Base-by-base conservation (phyloP, 2,329 filamentous ascomycete genomes). In the Ophiosphaerella herpotricha region DNA sequence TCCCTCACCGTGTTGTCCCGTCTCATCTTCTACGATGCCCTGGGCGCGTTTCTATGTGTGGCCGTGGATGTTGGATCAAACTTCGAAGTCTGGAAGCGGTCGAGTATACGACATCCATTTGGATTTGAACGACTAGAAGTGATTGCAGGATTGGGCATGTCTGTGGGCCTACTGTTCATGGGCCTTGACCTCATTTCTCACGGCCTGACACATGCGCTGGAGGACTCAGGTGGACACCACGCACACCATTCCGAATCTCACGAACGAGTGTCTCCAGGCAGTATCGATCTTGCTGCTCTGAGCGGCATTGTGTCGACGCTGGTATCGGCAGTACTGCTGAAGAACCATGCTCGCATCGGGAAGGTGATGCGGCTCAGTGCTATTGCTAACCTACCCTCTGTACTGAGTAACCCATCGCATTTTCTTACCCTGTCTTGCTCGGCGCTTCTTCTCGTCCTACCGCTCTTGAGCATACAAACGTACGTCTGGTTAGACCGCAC, bases 41-140 rank as follows among this genome's bases (percentile, higher is more conserved):
- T 96, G 1, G 94, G 91, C 31, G 94, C 94, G 4, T 86, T 92
- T 40, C 84, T 97, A 5, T 97, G 93, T 71, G 91, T 96, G 3
- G 86, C 85, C 11, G 93, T 97, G 39, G 94, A 99, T 68, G 90
- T 97, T 1, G 84, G 97, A 40, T 87, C 90, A 43, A 99, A 99
- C 72, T 99, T 99, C 65, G 94, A 99, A 71, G 92, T 97, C 35
- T 99, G 94, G 94, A 90, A 91, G 58, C 85, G 93, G 39, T 93
- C 90, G 61, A 95, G 88, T 60, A 89, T 99, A 62, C 87, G 92
- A 21, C 91, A 99, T 74, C 94, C 94, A 0, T 99, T 99, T 68
- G 92, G 84, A 3, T 83, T 99, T 21, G 91, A 97, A 75, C 85
- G 94, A 46, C 89, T 90, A 50, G 94, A 99, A 74, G 93, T 99